Evolutionary conservation across 208 protist genomes (phyloP).

Genomic region (Crithidia bombi): DNA sequence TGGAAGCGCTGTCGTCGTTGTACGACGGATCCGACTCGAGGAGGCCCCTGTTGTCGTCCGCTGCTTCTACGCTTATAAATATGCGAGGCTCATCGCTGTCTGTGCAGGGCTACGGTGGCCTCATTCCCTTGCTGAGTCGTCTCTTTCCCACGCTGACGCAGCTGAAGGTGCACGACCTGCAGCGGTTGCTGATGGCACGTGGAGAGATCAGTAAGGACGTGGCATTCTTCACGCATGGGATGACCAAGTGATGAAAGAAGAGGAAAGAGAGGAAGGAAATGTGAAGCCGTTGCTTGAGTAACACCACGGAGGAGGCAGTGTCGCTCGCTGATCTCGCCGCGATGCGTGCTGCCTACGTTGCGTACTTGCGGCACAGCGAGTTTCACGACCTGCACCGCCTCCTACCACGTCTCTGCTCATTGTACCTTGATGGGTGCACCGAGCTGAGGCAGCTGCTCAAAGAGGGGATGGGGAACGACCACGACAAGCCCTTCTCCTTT

Average conservation of each 20-base stretch:
- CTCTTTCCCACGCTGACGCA: constrained; percentile 7
- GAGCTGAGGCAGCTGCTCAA: constrained; percentile 2
- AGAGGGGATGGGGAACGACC: background rate
- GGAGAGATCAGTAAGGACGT: no score
- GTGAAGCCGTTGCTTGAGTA: no score
- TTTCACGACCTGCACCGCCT: constrained; percentile 4
- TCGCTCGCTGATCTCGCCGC: constrained; percentile 1
- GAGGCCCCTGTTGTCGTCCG: background rate
- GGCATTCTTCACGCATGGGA: background rate
- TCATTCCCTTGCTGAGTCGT: constrained; percentile 1
- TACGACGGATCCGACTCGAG: background rate
- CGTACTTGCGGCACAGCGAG: constrained; percentile 8
- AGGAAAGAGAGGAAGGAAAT: background rate
- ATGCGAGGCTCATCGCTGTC: background rate
- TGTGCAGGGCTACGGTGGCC: constrained; percentile 2
- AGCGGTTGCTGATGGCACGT: background rate
- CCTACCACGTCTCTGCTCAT: background rate
- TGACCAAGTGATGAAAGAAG: background rate
- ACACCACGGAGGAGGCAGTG: no score
- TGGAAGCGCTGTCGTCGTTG: background rate
- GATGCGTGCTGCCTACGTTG: background rate
- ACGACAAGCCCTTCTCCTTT: constrained; percentile 1
- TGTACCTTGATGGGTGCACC: constrained; percentile 9
- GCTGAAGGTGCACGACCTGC: constrained; percentile 1
- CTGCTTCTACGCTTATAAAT: background rate